These are phyloP conservation scores for Trichomonascus vanleenenianus DNA, from an alignment of 805 yeast genomes.

Conservation along the genomic window DNA sequence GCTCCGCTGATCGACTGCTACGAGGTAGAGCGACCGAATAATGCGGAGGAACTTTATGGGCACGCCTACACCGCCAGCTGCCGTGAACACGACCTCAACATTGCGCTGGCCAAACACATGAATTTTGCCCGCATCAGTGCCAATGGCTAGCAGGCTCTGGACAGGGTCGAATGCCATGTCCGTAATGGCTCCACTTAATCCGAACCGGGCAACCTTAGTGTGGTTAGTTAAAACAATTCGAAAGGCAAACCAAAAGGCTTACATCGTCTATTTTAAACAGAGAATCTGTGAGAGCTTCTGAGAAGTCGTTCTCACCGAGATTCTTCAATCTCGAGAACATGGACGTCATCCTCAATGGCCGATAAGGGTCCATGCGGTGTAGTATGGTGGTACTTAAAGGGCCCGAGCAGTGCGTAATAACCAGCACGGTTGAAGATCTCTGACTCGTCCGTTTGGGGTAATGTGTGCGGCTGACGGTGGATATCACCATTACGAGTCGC, in stretches of 20 bases:
- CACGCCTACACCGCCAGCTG: neutral
- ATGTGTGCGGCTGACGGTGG: too few relatives aligned
- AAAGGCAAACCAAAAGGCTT: constrained; percentile 9
- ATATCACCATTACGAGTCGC: too few relatives aligned
- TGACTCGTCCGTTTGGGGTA: too few relatives aligned
- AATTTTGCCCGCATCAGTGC: constrained; percentile 62
- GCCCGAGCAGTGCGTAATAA: too few relatives aligned
- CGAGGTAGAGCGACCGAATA: constrained; percentile 74
- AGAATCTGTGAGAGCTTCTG: constrained; percentile 24
- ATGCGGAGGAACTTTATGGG: constrained; percentile 50
- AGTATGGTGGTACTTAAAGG: too few relatives aligned
- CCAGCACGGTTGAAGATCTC: too few relatives aligned
- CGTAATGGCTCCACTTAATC: constrained; percentile 55
- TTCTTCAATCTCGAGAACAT: constrained; percentile 17
- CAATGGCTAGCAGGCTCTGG: constrained; percentile 76
- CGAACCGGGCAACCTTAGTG: constrained; percentile 37
- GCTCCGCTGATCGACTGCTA: constrained; percentile 57
- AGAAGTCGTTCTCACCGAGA: constrained; percentile 24
- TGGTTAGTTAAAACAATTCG: constrained; percentile 3
- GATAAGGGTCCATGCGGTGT: too few relatives aligned
- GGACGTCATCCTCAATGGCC: constrained; percentile 15
- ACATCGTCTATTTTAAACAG: constrained; percentile 26
- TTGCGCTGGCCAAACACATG: constrained; percentile 79
- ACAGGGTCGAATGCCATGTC: constrained; percentile 79
- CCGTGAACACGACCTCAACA: constrained; percentile 49